A percentile compares a stretch with the other conserved stretches of the same genome.
These are phyloP conservation scores for Arctium lappa DNA, from an alignment of 129 eudicot genomes.

Conservation along the genomic window DNA sequence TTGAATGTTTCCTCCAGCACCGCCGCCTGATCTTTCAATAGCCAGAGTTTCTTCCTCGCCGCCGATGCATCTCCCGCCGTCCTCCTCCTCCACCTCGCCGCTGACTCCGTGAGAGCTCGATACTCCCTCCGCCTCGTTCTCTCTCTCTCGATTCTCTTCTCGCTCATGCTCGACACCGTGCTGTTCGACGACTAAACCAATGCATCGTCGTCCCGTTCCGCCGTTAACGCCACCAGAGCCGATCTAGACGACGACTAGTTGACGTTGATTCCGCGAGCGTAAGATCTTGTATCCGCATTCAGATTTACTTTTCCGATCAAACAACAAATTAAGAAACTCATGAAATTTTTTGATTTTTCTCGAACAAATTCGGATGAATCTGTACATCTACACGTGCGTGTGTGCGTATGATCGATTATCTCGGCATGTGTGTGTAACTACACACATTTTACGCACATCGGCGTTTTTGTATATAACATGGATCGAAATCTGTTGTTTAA, in stretches of 20 bases:
- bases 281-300: too few species aligned
- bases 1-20: slow-evolving; percentile 83
- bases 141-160: slow-evolving; percentile 70
- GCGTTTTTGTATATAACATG: too few species aligned
- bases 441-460: too few species aligned
- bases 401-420: too few species aligned
- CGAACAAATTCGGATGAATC: too few species aligned
- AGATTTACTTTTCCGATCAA: too few species aligned
- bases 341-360: too few species aligned
- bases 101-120: slow-evolving; percentile 47
- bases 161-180: slow-evolving; percentile 70
- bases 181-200: slow-evolving; percentile 73
- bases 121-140: slow-evolving; percentile 55
- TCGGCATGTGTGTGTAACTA: too few species aligned
- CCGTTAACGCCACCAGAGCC: slow-evolving; percentile 27
- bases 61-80: slow-evolving; percentile 59
- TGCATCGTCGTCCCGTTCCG: slow-evolving; percentile 58
- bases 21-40: slow-evolving; percentile 74
- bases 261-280: slow-evolving; percentile 41
- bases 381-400: too few species aligned
- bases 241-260: slow-evolving; percentile 39
- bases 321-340: too few species aligned
- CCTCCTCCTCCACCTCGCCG: slow-evolving; percentile 48
- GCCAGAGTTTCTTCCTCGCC: slow-evolving; percentile 70
- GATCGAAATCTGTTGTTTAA: too few species aligned